Base-by-base conservation (phyloP, 148 eudicot species). In the Rhododendron ovatum region DNA sequence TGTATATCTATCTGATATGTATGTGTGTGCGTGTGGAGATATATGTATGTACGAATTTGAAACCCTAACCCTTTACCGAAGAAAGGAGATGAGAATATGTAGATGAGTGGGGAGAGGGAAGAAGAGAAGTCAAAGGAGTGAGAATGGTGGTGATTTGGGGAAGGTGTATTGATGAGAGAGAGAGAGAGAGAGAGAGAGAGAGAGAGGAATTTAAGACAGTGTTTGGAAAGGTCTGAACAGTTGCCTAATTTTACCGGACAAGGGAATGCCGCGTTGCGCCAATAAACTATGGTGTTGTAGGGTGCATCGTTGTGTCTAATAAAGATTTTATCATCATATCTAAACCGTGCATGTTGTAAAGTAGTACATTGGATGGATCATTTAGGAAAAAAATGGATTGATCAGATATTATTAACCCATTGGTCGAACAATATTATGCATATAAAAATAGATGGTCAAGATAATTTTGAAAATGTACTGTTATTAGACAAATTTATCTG, bases 91-190 rank as follows among this genome's bases (percentile, higher is more conserved):
- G 30, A 47, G 50, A 47, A 1, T 43, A 63, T 63, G 12, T 20
- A 63, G 69, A 12, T 4, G 74, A 24, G 45, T 18, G 11, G 26
- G 22, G 4, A 12, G 82, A 26, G 22, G 12, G 22, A 53, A n/a
- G 10, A 2, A 80, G 39, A 30, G 83, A 80, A 80, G 83, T 80
- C 83, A 80, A 22, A 80, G 65, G 65, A 80, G 83, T 30, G 83
- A 53, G 65, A 80, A 80, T 17, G 83, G 65, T 8, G 83, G n/a
- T 53, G 83, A 18, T 71, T 22, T 67, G 74, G 74, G 33, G 74
- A 7, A 28, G 74, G 74, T 67, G 17, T 24, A 63, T 24, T 22
- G 43, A 61, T 18, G 26, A 22, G 28, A 61, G 69, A 61, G 69
- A 61, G 67, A 20, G 65, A 59, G 65, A 17, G 65, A 53, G 59